Conservation (phyloP, 495 filamentous ascomycete genomes). For the Paragyromitra xinjiangensis region DNA sequence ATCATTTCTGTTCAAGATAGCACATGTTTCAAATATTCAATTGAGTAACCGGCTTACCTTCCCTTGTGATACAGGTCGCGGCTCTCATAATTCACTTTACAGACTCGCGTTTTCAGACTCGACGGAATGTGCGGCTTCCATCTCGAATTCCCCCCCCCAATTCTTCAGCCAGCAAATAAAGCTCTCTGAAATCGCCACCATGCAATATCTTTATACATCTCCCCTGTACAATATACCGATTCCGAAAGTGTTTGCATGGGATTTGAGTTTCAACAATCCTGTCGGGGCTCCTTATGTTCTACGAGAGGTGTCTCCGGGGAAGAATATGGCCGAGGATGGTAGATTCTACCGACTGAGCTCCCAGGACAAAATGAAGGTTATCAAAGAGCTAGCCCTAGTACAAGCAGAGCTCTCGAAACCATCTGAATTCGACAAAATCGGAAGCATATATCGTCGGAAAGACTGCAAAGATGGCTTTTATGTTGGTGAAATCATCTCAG, state of each 20-base stretch:
- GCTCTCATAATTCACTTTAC: slow-evolving; percentile 57
- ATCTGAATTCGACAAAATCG: slow-evolving; percentile 56
- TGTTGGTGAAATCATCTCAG: slow-evolving; percentile 55
- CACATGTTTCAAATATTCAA: slow-evolving; percentile 43
- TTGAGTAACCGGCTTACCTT: slow-evolving; percentile 34
- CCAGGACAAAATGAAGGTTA: slow-evolving; percentile 54
- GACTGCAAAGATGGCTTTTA: slow-evolving; percentile 48
- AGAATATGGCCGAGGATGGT: slow-evolving; percentile 56
- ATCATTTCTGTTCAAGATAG: slow-evolving; percentile 35
- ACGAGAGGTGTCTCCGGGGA: slow-evolving; percentile 56
- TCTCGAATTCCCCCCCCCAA: slow-evolving; percentile 55
- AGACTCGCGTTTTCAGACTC: slow-evolving; percentile 54
- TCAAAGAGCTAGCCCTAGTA: slow-evolving; percentile 53
- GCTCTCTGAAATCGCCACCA: slow-evolving; percentile 57
- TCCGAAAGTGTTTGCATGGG: slow-evolving; percentile 54
- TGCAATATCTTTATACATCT: slow-evolving; percentile 55
- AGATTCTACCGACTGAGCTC: slow-evolving; percentile 52
- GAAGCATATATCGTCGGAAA: slow-evolving; percentile 53
- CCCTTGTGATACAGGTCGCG: slow-evolving; percentile 49
- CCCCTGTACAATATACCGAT: slow-evolving; percentile 56
- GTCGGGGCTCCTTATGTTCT: slow-evolving; percentile 57
- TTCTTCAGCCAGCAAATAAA: slow-evolving; percentile 56
- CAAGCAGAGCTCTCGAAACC: slow-evolving; percentile 57
- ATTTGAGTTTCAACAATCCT: slow-evolving; percentile 55
- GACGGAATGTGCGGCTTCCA: slow-evolving; percentile 56